These are phyloP conservation scores for Akanthomyces lecanii DNA, from an alignment of 2,329 filamentous ascomycete genomes.

Conservation along the genomic window DNA sequence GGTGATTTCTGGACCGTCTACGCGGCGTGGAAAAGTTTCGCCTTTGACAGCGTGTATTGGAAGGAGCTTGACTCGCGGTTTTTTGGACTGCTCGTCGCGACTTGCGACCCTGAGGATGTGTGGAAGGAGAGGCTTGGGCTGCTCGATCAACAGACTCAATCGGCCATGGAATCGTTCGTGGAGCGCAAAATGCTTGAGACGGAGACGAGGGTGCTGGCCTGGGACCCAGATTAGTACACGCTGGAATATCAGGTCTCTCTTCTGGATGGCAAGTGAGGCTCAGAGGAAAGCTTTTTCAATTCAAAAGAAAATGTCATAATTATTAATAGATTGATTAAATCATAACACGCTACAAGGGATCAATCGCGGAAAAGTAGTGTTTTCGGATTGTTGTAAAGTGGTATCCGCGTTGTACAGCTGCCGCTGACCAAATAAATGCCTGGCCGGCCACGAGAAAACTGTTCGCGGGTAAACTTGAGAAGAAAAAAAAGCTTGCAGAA, in stretches of 20 bases:
- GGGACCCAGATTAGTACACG: neutral
- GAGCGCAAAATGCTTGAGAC: neutral
- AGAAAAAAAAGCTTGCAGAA: no score
- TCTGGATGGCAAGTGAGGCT: no score
- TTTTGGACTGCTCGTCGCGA: neutral
- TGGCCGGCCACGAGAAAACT: no score
- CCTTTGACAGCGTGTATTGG: neutral
- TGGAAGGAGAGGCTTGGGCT: neutral
- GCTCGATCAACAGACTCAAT: neutral
- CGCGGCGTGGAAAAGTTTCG: constrained; percentile 1
- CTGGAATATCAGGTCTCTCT: neutral
- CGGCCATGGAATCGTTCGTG: neutral
- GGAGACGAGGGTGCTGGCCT: neutral
- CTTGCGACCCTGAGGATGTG: neutral
- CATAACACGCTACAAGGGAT: no score
- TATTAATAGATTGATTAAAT: no score
- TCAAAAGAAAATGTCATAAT: no score
- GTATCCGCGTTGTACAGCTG: no score
- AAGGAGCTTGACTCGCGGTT: neutral
- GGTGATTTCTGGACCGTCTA: constrained; percentile 4
- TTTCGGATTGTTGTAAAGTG: no score
- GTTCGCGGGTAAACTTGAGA: no score
- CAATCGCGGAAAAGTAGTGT: no score
- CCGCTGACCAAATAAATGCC: no score
- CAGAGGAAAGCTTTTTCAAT: no score